Base-by-base conservation (phyloP, 192 early-diverging fungal genomes). In the Paraglomus occultum region DNA sequence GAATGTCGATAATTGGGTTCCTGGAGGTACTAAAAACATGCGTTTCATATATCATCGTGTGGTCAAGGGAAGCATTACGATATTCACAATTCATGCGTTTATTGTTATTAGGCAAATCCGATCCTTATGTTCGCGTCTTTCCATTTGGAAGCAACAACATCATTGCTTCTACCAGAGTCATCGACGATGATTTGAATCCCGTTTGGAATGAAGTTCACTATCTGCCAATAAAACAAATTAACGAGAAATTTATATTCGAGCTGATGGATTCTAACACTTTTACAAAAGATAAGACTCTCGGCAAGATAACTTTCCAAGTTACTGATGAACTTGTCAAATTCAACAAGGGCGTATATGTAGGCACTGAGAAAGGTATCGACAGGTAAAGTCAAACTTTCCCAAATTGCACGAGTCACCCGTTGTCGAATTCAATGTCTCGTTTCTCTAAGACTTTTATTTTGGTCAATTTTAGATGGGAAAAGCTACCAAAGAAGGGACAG, bases 171-270 rank as follows among this genome's bases (percentile, higher is more conserved):
- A 95, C 94, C 12, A 87, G 90, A 40, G 83, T 89, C 72, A 91
- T 93, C 70, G 85, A 90, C 31, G 89, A 92, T 70, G 88, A 90
- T 17, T 73, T 96, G 62, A 87, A 94, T 60, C 97, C 97, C 1
- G 85, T 87, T 39, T 99, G 95, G 95, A 89, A 95, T 76, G 94
- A 95, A 80, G 87, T 86, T 23, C 85, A 92, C 43, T 95, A 93
- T 70, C 83, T 92, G 12, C 89, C 93, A n/a, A 82, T 90, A 58
- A 93, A 90, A 70, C 87, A 90, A 7, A 75, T 87, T 20, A 81
- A 81, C 64, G 92, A 99, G 68, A 70, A 80, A 20, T 71, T 99
- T 45, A 78, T 82, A 10, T 79, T 97, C 20, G 91, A 94, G 59
- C 80, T 91, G 44, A 92, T 88, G 79, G 97, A 99, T 73, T 96